Percentiles rank a stretch among this genome's conserved stretches.
Conservation (phyloP, 2,329 filamentous ascomycete species). For the Ustilaginoidea virens region DNA sequence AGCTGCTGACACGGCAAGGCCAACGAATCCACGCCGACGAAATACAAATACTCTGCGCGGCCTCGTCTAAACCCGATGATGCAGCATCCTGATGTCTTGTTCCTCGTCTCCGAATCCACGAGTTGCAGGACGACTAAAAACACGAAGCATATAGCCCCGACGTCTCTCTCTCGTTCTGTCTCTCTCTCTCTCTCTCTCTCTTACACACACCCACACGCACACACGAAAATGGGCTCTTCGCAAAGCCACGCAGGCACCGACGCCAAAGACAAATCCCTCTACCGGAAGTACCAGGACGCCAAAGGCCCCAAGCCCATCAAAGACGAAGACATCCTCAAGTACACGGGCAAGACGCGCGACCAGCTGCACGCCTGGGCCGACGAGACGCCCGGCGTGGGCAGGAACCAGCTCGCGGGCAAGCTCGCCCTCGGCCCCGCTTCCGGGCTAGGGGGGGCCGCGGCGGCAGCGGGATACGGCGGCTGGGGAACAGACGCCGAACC, state of each 20-base stretch:
- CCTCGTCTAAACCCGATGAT: too few species aligned
- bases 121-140: too few species aligned
- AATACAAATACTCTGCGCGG: too few species aligned
- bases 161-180: too few species aligned
- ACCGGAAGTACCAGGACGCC: conserved; percentile 16
- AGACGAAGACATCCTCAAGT: conserved; percentile 24
- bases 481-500: conserved; percentile 17
- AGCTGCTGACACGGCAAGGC: too few species aligned
- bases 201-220: too few species aligned
- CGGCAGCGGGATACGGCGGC: conserved; percentile 17
- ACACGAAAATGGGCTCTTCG: conserved; percentile 4
- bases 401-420: conserved; percentile 22
- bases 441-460: conserved; percentile 15
- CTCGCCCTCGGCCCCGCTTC: conserved; percentile 13
- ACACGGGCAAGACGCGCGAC: conserved; percentile 22
- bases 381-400: conserved; percentile 21
- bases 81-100: too few species aligned
- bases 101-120: too few species aligned
- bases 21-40: too few species aligned
- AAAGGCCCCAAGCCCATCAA: conserved; percentile 16
- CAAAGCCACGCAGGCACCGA: conserved; percentile 1
- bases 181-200: too few species aligned
- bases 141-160: too few species aligned
- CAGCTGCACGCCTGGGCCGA: conserved; percentile 22
- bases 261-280: conserved; percentile 12